These are phyloP conservation scores for Escovopsis sp. DNA, from an alignment of 2,329 filamentous ascomycete genomes.

Conservation along the genomic window DNA sequence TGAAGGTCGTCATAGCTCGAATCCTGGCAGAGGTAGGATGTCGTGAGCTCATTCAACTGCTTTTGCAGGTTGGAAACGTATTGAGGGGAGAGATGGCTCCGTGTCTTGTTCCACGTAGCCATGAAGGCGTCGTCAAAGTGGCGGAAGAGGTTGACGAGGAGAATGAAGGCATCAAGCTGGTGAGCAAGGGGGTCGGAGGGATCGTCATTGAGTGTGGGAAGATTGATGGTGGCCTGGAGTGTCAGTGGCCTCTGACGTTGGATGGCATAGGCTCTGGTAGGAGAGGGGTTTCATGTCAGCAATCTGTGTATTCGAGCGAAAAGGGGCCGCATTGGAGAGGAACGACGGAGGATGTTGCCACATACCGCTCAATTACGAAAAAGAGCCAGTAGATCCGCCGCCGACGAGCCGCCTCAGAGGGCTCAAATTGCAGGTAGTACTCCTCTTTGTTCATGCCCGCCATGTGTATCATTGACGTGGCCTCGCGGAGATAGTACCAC, in stretches of 20 bases:
- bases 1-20: slow-evolving; percentile 38
- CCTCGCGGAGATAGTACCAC: slow-evolving; percentile 68
- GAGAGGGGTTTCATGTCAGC: background rate
- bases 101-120: slow-evolving; percentile 50
- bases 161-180: slow-evolving; percentile 40
- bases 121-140: slow-evolving; percentile 52
- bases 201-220: slow-evolving; percentile 48
- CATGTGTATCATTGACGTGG: slow-evolving; percentile 52
- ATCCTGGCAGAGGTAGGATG: slow-evolving; percentile 36
- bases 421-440: slow-evolving; percentile 42
- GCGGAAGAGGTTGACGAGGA: slow-evolving; percentile 46
- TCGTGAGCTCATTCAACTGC: slow-evolving; percentile 41
- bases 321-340: no score
- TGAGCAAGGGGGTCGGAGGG: slow-evolving; percentile 37
- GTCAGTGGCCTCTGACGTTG: slow-evolving; percentile 55
- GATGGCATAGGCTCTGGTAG: slow-evolving; percentile 47
- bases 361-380: slow-evolving; percentile 56
- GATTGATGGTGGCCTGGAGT: slow-evolving; percentile 51
- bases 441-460: slow-evolving; percentile 46
- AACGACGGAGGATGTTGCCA: no score
- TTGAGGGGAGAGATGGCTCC: slow-evolving; percentile 37
- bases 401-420: slow-evolving; percentile 44
- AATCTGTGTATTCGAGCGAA: background rate
- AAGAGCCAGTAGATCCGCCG: slow-evolving; percentile 60
- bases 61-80: slow-evolving; percentile 46